Evolutionary conservation across 768 basidiomycete genomes (phyloP), one percentile per base, ranked within the genome.

Genomic region (Lactarius indigo): DNA sequence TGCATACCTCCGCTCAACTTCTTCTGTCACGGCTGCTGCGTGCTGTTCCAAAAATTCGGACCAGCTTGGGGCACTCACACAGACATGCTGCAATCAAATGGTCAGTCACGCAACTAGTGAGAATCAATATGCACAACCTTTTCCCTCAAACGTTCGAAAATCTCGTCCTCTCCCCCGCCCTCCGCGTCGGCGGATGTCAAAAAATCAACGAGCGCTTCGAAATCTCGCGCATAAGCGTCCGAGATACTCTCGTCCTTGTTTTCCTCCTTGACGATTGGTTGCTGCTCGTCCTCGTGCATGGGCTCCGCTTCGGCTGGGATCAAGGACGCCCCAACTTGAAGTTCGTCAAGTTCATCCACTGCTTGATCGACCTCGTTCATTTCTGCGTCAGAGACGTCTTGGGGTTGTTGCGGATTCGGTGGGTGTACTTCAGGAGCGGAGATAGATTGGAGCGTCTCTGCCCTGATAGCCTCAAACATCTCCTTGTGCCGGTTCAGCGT

Each of bases 151-250:
- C 74, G 77, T 57, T 75, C 77, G 85, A 87, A 90, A 39, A 87
- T 76, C n/a, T 80, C 76, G 28, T 77, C 77, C n/a, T 82, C 81
- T 5, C 76, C 74, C 9, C 80, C 77, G 1, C 82, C 80, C 5
- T 83, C 80, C 13, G 82, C 82, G 47, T 81, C 83, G 13, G 81
- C 80, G 5, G 76, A 79, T 13, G 82, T 83, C 70, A 90, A 86
- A 70, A 87, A 90, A 12, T 75, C 73, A 8, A 83, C 80, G 42
- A 90, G 78, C 3, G 76, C 72, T 20, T 83, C 76, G n/a, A 88
- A 76, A 72, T 88, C 85, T 58, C 79, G 75, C n/a, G 54, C 26
- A 20, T 68, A 56, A 39, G 58, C 52, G 15, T 37, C 63, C 17
- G 7, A 39, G 58, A 56, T 17, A 37, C 30, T 33, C 57, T 18